These are phyloP conservation scores for Trichoderma simmonsii DNA, from an alignment of 2,329 filamentous ascomycete genomes.

Conservation along the genomic window DNA sequence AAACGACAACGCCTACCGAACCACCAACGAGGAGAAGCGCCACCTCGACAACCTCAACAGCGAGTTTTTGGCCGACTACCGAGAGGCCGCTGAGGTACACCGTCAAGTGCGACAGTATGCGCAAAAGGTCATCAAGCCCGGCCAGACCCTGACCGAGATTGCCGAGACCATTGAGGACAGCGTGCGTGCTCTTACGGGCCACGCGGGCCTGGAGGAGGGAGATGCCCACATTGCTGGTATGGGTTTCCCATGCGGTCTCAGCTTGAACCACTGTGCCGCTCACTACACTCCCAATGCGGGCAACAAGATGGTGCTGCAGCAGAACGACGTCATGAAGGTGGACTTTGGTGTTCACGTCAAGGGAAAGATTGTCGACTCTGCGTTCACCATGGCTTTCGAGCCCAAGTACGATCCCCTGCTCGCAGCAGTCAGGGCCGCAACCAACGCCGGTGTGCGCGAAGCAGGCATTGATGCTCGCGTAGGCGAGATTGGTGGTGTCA, in stretches of 20 bases:
- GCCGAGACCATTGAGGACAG: slow-evolving; percentile 84
- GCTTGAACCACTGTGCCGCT: slow-evolving; percentile 79
- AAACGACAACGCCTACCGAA: slow-evolving; percentile 73
- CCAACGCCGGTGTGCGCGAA: slow-evolving; percentile 78
- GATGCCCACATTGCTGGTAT: slow-evolving; percentile 76
- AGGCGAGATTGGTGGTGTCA: slow-evolving; percentile 76
- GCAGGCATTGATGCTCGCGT: slow-evolving; percentile 90
- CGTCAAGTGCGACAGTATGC: slow-evolving; percentile 83
- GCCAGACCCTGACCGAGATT: slow-evolving; percentile 75
- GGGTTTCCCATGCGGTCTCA: slow-evolving; percentile 82
- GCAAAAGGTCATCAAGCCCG: slow-evolving; percentile 75
- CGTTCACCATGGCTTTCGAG: slow-evolving; percentile 76
- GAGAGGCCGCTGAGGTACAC: slow-evolving; percentile 84
- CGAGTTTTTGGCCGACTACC: slow-evolving; percentile 77
- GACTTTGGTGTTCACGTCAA: slow-evolving; percentile 81
- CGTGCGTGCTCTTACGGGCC: slow-evolving; percentile 72
- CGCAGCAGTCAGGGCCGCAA: slow-evolving; percentile 69
- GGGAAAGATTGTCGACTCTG: slow-evolving; percentile 76
- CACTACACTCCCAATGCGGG: slow-evolving; percentile 86
- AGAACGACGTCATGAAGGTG: slow-evolving; percentile 77
- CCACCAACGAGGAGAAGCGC: slow-evolving; percentile 79
- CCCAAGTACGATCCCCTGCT: slow-evolving; percentile 72
- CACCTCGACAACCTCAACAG: slow-evolving; percentile 78
- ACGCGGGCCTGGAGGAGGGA: slow-evolving; percentile 72
- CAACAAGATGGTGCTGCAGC: slow-evolving; percentile 70